Percentiles rank a stretch among this genome's conserved stretches.
phyloP scores from a whole-genome alignment of 257 asterid species.

The Thymus quinquecostatus region DNA sequence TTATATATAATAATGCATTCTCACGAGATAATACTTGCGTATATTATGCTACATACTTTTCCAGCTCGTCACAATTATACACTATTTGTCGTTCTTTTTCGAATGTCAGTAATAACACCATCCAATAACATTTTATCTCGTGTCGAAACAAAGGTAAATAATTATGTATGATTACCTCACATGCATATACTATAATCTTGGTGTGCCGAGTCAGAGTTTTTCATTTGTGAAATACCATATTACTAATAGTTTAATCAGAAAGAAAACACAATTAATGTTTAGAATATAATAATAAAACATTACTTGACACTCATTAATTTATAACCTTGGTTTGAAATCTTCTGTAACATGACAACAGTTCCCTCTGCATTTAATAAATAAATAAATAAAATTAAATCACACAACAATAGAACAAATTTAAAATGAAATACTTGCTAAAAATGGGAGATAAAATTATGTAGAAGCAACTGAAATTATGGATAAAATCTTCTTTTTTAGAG shows the following conservation, averaged over 20 bases:
- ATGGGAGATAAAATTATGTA: constrained; percentile 6
- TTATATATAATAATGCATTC: neutral
- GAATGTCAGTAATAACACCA: too few relatives aligned
- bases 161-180: too few relatives aligned
- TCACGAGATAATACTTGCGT: neutral
- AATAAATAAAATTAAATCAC: neutral
- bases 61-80: too few relatives aligned
- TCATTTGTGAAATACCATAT: too few relatives aligned
- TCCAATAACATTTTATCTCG: too few relatives aligned
- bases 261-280: neutral
- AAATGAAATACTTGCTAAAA: neutral
- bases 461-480: constrained; percentile 18
- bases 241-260: neutral
- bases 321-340: constrained; percentile 19
- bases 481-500: neutral
- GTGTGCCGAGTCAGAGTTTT: too few relatives aligned
- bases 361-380: neutral
- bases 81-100: too few relatives aligned
- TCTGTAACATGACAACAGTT: constrained; percentile 13
- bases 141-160: too few relatives aligned
- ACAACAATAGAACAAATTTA: neutral
- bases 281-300: neutral
- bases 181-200: too few relatives aligned
- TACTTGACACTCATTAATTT: neutral
- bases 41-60: too few relatives aligned